Evolutionary conservation across 2,329 filamentous ascomycete genomes (phyloP).

Genomic region (Venturia carpophila): DNA sequence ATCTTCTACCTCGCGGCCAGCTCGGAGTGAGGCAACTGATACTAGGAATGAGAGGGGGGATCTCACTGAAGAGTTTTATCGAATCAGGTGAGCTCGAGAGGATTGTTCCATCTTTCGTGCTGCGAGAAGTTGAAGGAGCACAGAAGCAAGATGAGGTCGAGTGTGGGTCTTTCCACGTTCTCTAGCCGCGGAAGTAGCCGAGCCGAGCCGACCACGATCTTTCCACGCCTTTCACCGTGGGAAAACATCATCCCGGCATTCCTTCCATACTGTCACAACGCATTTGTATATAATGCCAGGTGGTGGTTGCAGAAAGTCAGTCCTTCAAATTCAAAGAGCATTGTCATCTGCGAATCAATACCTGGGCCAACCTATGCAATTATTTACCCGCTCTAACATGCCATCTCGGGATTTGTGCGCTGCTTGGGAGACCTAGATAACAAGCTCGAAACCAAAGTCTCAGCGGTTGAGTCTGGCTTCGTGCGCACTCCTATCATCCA

Average conservation of each 20-base stretch:
- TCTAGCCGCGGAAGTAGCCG: not conserved
- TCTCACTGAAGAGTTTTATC: too few species aligned
- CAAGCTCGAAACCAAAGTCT: constrained; percentile 47
- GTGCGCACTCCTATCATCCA: constrained; percentile 56
- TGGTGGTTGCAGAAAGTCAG: constrained; percentile 38
- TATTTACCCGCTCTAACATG: constrained; percentile 38
- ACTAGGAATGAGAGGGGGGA: too few species aligned
- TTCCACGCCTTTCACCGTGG: not conserved
- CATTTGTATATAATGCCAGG: constrained; percentile 34
- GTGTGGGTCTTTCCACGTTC: too few species aligned
- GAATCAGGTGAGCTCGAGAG: not conserved
- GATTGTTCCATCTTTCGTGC: too few species aligned
- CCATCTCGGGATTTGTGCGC: constrained; percentile 42
- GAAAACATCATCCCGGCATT: not conserved
- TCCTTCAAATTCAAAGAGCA: constrained; percentile 37
- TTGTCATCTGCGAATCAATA: constrained; percentile 38
- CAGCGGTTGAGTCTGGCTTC: constrained; percentile 52
- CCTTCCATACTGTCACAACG: not conserved
- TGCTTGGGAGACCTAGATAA: constrained; percentile 43
- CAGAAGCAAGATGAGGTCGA: too few species aligned
- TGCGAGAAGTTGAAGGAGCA: too few species aligned
- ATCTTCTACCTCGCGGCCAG: too few species aligned
- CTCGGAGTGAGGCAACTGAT: too few species aligned
- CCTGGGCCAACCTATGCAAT: constrained; percentile 36
- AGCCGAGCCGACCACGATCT: not conserved